Evolutionary conservation across 2,329 filamentous ascomycete genomes (phyloP).

Genomic region (Exophiala sp.): DNA sequence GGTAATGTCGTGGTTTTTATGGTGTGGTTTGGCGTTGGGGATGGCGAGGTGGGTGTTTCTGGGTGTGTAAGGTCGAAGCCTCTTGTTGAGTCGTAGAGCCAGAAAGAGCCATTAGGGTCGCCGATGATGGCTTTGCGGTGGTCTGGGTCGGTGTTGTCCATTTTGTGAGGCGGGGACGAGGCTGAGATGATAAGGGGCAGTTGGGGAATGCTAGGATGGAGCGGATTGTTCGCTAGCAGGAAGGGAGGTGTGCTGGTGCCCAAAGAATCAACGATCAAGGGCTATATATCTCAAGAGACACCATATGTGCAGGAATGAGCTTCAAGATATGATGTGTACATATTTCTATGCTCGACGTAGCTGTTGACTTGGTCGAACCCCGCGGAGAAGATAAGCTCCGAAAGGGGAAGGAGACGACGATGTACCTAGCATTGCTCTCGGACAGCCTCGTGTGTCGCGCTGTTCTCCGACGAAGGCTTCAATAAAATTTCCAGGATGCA

Average conservation of each 20-base stretch:
- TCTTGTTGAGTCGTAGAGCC: conserved; percentile 42
- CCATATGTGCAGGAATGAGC: too few relatives aligned
- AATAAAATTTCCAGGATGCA: too few relatives aligned
- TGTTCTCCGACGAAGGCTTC: background rate
- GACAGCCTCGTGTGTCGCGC: background rate
- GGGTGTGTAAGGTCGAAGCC: conserved; percentile 49
- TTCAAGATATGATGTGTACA: background rate
- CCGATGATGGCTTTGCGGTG: conserved; percentile 42
- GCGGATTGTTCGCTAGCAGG: background rate
- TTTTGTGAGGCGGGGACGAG: conserved; percentile 12
- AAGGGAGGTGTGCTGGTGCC: background rate
- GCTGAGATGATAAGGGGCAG: conserved; percentile 12
- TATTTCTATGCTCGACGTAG: background rate
- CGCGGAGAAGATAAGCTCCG: background rate
- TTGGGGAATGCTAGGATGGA: background rate
- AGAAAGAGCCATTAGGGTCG: conserved; percentile 38
- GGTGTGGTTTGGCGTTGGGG: conserved; percentile 13
- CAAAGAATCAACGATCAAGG: background rate
- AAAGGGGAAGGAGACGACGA: background rate
- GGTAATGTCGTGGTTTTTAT: conserved; percentile 30
- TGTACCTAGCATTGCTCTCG: too few relatives aligned
- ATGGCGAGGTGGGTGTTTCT: conserved; percentile 29
- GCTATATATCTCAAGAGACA: background rate
- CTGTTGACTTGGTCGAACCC: background rate
- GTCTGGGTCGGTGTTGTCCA: conserved; percentile 20